Conservation (phyloP, 257 asterid genomes). For the Solanum sitiens region DNA sequence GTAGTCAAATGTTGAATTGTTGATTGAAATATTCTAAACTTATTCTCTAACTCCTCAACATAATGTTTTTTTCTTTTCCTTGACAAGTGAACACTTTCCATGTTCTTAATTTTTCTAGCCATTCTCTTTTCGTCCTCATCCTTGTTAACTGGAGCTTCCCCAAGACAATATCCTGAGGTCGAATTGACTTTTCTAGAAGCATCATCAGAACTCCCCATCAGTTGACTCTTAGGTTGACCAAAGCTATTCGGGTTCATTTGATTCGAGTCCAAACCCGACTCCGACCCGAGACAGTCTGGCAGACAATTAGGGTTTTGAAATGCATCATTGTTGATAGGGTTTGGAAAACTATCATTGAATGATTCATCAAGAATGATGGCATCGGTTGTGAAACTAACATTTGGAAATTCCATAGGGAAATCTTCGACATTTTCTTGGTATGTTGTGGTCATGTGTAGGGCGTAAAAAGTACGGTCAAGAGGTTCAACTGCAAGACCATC, state of each 20-base stretch:
- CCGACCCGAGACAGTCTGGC: not conserved
- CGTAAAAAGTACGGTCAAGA: conserved; percentile 26
- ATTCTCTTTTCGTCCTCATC: conserved; percentile 71
- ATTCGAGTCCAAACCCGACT: not conserved
- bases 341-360: conserved; percentile 42
- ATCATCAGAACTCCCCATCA: not conserved
- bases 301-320: not conserved
- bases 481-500: conserved; percentile 29
- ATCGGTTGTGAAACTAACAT: conserved; percentile 18
- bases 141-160: conserved; percentile 13
- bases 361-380: conserved; percentile 56
- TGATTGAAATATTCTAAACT: conserved; percentile 65
- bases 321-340: not conserved
- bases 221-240: not conserved
- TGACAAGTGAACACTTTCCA: conserved; percentile 85
- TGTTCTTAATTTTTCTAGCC: conserved; percentile 77
- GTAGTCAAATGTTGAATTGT: conserved; percentile 80
- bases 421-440: not conserved
- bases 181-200: not conserved
- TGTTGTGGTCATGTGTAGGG: conserved; percentile 8
- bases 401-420: not conserved
- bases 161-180: not conserved
- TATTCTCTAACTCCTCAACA: conserved; percentile 84
- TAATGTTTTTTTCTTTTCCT: conserved; percentile 86
- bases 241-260: conserved; percentile 2